Base-by-base conservation (phyloP, 2,329 filamentous ascomycete genomes). In the Colletotrichum sp. region DNA sequence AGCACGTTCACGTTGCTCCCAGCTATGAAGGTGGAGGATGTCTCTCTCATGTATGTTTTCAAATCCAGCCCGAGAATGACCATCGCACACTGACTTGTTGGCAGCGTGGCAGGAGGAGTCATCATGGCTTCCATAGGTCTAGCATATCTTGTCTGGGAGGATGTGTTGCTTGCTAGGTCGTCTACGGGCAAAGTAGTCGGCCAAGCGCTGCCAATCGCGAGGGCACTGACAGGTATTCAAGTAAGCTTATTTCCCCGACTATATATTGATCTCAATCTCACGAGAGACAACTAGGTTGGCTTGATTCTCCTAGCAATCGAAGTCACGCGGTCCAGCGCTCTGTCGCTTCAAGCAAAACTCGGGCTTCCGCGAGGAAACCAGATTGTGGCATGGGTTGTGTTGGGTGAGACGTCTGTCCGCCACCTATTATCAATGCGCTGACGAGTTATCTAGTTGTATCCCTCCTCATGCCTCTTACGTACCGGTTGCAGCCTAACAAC, bases 341-440 rank as follows among this genome's bases (percentile, higher is more conserved):
- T 93, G 71, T 98, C 96, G 27, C 85, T 99, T 12, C 95, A 98
- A 83, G 93, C 95, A 32, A 98, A 95, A 82, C 87, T 92, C 78
- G 97, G 97, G 9, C 88, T 99, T 59, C 96, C 96, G 12, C 88
- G 93, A 12, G 97, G 97, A 13, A 98, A 98, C 79, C 95, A 98
- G 84, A 87, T 96, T 4, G 90, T 98, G 25, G 96, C 95, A 60
- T 98, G 96, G 95, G 82, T 92, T 60, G 93, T 96, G 27, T 84
- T 98, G 57, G 87, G 94, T 94, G 89, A 84, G 88, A 84, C 12
- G 7, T 57, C 6, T 32, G 19, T 34, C 22, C 27, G 16, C 15
- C 67, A 64, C 5, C 13, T n/a, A 16, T 12, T 32, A 15, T 12
- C 27, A 28, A n/a, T 30, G 39, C 28, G 22, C 71, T 77, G 55